Evolutionary conservation across 352 stramenopile species (phyloP).

Genomic region (Phytopythium kandeliae): DNA sequence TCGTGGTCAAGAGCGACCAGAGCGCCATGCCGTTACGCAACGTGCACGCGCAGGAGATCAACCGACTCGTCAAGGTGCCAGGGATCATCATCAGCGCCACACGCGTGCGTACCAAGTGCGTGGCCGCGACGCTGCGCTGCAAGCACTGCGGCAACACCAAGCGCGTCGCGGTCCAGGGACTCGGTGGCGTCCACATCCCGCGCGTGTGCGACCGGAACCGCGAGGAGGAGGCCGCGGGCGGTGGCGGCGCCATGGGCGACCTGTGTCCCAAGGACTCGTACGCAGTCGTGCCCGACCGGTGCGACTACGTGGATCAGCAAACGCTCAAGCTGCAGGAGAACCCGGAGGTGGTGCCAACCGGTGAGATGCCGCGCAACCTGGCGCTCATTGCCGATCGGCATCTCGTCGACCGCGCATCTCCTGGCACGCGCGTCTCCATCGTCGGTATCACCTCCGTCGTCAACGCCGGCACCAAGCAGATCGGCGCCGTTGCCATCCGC

Average conservation of each 20-base stretch:
- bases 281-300: slow-evolving; percentile 92
- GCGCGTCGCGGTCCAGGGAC: slow-evolving; percentile 45
- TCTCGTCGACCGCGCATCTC: slow-evolving; percentile 93
- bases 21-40: slow-evolving; percentile 59
- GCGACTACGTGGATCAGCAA: slow-evolving; percentile 96
- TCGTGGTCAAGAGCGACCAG: slow-evolving; percentile 81
- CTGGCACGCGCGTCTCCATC: slow-evolving; percentile 94
- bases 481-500: slow-evolving; percentile 83
- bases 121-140: slow-evolving; percentile 89
- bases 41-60: slow-evolving; percentile 88
- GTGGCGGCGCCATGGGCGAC: slow-evolving; percentile 22
- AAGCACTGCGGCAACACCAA: slow-evolving; percentile 77
- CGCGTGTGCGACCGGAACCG: slow-evolving; percentile 75
- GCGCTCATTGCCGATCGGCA: slow-evolving; percentile 93
- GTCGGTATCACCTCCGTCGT: slow-evolving; percentile 96
- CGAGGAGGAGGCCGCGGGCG: slow-evolving; percentile 21
- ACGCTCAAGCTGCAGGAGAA: slow-evolving; percentile 97
- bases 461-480: slow-evolving; percentile 64
- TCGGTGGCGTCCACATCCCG: slow-evolving; percentile 80
- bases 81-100: slow-evolving; percentile 97
- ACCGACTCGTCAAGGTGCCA: slow-evolving; percentile 87
- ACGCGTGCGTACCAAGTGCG: slow-evolving; percentile 91
- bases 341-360: slow-evolving; percentile 96
- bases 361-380: slow-evolving; percentile 97
- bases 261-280: slow-evolving; percentile 89